phyloP scores from a whole-genome alignment of 164 flowering plant genomes.

The Annona squamosa region DNA sequence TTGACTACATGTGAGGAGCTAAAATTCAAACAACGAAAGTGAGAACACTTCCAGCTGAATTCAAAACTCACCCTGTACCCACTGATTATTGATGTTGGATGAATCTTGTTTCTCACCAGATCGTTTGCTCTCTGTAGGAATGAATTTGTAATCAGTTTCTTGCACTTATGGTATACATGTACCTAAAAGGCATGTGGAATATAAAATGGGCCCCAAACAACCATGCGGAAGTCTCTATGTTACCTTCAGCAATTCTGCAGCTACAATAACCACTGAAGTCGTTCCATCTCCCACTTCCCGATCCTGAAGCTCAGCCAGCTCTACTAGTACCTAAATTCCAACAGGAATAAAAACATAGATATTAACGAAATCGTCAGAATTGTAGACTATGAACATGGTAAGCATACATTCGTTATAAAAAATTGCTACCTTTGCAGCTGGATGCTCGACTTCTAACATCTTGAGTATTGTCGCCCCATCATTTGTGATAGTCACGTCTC shows the following conservation, averaged over 20 bases:
- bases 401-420: conserved; percentile 1
- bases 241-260: conserved; percentile 97
- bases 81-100: conserved; percentile 94
- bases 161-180: not conserved
- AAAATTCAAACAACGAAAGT: not conserved
- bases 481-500: conserved; percentile 96
- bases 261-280: conserved; percentile 93
- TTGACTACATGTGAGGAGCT: not conserved
- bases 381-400: not conserved
- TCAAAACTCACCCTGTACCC: conserved; percentile 73
- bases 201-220: not conserved
- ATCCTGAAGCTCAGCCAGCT: conserved; percentile 98
- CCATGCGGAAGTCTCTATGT: not conserved
- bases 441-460: conserved; percentile 99
- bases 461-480: conserved; percentile 98
- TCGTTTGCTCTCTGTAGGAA: conserved; percentile 90
- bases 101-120: conserved; percentile 87
- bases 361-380: not conserved
- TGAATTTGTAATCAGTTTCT: not conserved
- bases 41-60: not conserved
- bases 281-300: conserved; percentile 99
- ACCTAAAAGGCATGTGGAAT: not conserved
- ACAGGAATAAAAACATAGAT: not conserved
- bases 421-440: conserved; percentile 89
- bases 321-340: conserved; percentile 71